Evolutionary conservation across 805 yeast genomes (phyloP), one percentile per base, ranked within the genome.

Genomic region (Metschnikowia peoriensis): DNA sequence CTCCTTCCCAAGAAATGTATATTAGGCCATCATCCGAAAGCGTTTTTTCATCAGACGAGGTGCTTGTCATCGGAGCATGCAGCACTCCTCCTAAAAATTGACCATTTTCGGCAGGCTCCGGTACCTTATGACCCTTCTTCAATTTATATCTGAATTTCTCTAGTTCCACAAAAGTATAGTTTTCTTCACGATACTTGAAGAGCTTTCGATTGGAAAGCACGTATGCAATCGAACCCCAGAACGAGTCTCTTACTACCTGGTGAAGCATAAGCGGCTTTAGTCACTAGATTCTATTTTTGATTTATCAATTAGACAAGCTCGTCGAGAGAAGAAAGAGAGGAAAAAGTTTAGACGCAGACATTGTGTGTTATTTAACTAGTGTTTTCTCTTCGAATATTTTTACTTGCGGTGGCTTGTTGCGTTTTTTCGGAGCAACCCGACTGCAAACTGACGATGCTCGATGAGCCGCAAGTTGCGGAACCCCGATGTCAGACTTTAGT

Each of bases 1-100:
- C 76, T n/a, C 72, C 72, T 34, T 72, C 75, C 73, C 72, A 71
- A 8, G 52, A 55, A 15, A 64, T 66, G 15, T 63, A 32, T 9
- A 67, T 58, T 6, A 46, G 40, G 14, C 41, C 43, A 9, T 41
- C 40, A 9, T 46, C 47, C 1, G 43, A 10, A 28, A 45, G 47
- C 11, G 53, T 50, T 17, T 46, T 50, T 15, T 50, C 49, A 11
- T 50, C 53, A 17, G 47, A 45, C 8, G 46, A 7, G 12, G 44
- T 27, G 22, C 40, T 12, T n/a, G 42, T 27, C 4, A 41, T 40
- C 12, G 46, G 49, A 29, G 29, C 27, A 28, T 50, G 49, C 53
- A 45, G 46, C 11, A 46, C 46, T 10, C 47, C 46, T 10, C 47
- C 47, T 39, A 50, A 32, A 22, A 45, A 45, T 10, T 17, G 44